phyloP scores from a whole-genome alignment of 805 yeast genomes.

The Wickerhamomyces pijperi region DNA sequence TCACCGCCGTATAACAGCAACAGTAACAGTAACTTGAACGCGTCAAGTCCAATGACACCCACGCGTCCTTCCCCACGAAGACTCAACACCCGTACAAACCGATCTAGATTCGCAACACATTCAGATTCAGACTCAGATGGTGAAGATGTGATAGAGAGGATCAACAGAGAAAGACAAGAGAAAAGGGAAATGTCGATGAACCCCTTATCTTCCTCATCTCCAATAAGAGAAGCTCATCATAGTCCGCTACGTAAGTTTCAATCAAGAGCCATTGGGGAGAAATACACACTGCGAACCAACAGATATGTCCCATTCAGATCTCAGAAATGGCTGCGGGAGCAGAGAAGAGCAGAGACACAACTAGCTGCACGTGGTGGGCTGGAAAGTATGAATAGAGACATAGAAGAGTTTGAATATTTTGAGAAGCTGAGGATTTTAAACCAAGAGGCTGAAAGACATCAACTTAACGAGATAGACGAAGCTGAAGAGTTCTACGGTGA shows the following conservation, averaged over 20 bases:
- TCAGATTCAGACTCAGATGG: background rate
- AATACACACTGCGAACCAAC: constrained; percentile 13
- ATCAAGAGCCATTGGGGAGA: constrained; percentile 8
- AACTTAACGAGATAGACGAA: constrained; percentile 4
- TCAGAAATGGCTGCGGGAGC: constrained; percentile 4
- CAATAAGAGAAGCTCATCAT: background rate
- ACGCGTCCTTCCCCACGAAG: background rate
- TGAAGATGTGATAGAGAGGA: background rate
- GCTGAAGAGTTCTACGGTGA: constrained; percentile 6
- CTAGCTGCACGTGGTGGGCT: constrained; percentile 12
- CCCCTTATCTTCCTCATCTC: background rate
- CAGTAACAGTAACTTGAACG: too few species aligned
- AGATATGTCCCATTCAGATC: constrained; percentile 12
- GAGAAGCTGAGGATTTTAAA: constrained; percentile 1
- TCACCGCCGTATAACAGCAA: too few species aligned
- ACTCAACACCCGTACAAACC: background rate
- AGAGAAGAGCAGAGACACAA: constrained; percentile 7
- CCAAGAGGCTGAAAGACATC: constrained; percentile 6
- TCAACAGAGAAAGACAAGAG: background rate
- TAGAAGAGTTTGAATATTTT: constrained; percentile 6
- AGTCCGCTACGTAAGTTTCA: background rate
- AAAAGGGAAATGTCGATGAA: background rate
- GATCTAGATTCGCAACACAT: background rate
- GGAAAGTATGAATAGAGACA: constrained; percentile 13
- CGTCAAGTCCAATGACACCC: background rate